Evolutionary conservation across 2,329 filamentous ascomycete genomes (phyloP), one percentile per base, ranked within the genome.

Genomic region (Hypoxylon rubiginosum): DNA sequence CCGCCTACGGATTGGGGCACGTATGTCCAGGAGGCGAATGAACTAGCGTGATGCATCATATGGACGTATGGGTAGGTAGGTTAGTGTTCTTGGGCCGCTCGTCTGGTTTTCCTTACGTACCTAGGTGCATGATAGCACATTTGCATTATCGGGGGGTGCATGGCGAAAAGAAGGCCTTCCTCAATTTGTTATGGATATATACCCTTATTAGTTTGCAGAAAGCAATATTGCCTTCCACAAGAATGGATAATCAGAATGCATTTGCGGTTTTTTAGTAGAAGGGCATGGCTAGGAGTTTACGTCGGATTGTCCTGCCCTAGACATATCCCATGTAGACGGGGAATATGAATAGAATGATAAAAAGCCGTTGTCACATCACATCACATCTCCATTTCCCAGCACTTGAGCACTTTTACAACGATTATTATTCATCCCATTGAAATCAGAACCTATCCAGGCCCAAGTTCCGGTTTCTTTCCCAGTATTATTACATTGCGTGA

Each of bases 1-100:
- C 28, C 69, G 30, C 63, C 28, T n/a, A 79, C 76, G 13, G 72
- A 82, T 68, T 84, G 81, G 82, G 76, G 70, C 11, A 76, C 62
- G n/a, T 84, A 82, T 75, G 62, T 79, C 58, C 78, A 69, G 67
- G 69, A 64, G 50, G 70, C 48, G 58, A 65, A 55, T 48, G 62
- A 61, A 53, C 5, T 60, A 6, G 50, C 54, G 43, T 62, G 32
- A 49, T 48, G 9, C 21, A 7, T n/a, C n/a, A n/a, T n/a, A n/a
- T n/a, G n/a, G n/a, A n/a, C n/a, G n/a, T n/a, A n/a, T n/a, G n/a
- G n/a, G n/a, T n/a, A n/a, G n/a, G n/a, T n/a, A n/a, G n/a, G n/a
- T n/a, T 13, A 26, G 24, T 19, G 17, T 7, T 49, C n/a, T 53
- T 41, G 13, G 39, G 51, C 15, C 62, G 48, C 17, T n/a, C n/a